phyloP scores from a whole-genome alignment of 495 filamentous ascomycete species.

The Penicillium samsonianum region DNA sequence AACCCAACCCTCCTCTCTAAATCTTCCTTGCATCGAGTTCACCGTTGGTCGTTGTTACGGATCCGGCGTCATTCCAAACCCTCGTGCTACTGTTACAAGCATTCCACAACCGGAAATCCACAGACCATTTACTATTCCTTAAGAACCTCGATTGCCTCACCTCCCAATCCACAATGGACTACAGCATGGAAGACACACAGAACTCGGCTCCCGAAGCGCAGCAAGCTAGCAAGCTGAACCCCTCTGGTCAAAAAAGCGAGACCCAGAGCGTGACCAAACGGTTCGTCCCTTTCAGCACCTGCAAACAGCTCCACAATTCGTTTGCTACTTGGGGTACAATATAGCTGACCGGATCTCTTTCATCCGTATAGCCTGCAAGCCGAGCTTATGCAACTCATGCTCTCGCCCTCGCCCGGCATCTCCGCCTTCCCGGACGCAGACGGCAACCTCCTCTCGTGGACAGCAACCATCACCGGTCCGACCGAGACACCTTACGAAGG shows the following conservation, averaged over 20 bases:
- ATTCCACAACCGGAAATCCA: conserved; percentile 28
- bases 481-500: conserved; percentile 87
- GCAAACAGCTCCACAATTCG: not conserved
- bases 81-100: conserved; percentile 34
- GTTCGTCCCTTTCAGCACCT: conserved; percentile 42
- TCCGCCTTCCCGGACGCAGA: conserved; percentile 92
- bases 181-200: conserved; percentile 69
- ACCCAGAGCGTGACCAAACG: conserved; percentile 79
- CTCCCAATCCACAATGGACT: conserved; percentile 53
- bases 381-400: conserved; percentile 98
- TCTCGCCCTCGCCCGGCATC: conserved; percentile 86
- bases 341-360: conserved; percentile 11
- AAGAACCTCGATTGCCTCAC: conserved; percentile 6
- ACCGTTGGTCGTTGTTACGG: conserved; percentile 37
- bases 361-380: conserved; percentile 73
- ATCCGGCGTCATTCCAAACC: conserved; percentile 48
- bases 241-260: conserved; percentile 55
- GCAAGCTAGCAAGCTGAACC: conserved; percentile 59
- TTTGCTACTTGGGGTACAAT: not conserved
- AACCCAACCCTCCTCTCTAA: conserved; percentile 8
- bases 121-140: conserved; percentile 11
- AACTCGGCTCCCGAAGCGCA: conserved; percentile 66
- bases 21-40: conserved; percentile 13
- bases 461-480: conserved; percentile 89
- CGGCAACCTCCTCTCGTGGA: conserved; percentile 89